A percentile compares a stretch with the other conserved stretches of the same genome.
phyloP scores from a whole-genome alignment of 441 rosid genomes.

The Pelargonium myrrhifolium region DNA sequence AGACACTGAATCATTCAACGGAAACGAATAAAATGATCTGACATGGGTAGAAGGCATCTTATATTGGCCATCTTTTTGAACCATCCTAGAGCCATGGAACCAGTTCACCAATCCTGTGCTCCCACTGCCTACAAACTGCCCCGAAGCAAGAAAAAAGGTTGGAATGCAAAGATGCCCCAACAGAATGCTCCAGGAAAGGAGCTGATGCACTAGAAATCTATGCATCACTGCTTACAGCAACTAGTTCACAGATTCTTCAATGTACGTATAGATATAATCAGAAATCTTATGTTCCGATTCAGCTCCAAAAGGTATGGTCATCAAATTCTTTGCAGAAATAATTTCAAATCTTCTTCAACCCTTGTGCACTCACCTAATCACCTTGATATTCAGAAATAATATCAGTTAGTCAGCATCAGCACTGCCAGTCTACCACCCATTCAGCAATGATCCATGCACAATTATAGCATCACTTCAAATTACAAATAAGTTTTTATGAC shows the following conservation, averaged over 20 bases:
- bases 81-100: conserved; percentile 24
- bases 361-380: neutral
- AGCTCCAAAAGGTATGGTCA: conserved; percentile 5
- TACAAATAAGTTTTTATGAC: neutral
- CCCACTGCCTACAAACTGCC: conserved; percentile 22
- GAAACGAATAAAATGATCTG: conserved; percentile 21
- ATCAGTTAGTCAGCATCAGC: neutral
- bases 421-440: neutral
- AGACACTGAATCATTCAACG: conserved; percentile 30
- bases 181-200: conserved; percentile 41
- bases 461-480: neutral
- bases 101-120: conserved; percentile 21
- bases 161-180: conserved; percentile 29
- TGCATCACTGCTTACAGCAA: conserved; percentile 30
- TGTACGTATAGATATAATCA: conserved; percentile 12
- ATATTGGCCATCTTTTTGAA: conserved; percentile 26
- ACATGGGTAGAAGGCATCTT: conserved; percentile 15
- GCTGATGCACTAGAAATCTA: conserved; percentile 36
- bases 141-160: conserved; percentile 32
- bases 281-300: conserved; percentile 16
- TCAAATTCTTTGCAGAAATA: neutral
- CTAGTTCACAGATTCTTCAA: conserved; percentile 17
- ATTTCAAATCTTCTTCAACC: neutral
- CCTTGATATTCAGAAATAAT: conserved; percentile 11
- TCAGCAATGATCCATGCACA: neutral